Conservation (phyloP, 306 rosid species). For the Cucurbita argyrosperma region DNA sequence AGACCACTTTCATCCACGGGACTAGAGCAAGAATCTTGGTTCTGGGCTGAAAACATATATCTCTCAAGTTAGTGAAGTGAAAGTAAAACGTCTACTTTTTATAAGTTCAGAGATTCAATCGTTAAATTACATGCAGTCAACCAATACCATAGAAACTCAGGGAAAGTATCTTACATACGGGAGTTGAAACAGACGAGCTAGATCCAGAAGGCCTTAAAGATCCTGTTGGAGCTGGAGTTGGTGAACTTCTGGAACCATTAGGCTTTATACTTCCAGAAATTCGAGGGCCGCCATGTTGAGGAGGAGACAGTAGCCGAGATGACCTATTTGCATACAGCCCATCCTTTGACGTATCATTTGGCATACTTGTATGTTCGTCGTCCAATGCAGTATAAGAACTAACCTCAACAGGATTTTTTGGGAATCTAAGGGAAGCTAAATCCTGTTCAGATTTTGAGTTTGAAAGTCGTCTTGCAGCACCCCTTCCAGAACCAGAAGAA, state of each 20-base stretch:
- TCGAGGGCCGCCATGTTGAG: constrained; percentile 37
- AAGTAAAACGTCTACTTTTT: neutral
- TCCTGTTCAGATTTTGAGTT: constrained; percentile 96
- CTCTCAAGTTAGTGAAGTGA: constrained; percentile 20
- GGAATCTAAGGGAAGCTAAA: constrained; percentile 70
- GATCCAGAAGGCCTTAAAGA: constrained; percentile 48
- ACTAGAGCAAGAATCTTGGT: constrained; percentile 35
- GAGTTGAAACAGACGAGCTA: constrained; percentile 46
- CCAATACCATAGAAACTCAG: constrained; percentile 10
- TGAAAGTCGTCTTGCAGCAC: constrained; percentile 37
- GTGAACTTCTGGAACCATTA: constrained; percentile 38
- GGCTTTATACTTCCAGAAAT: constrained; percentile 40
- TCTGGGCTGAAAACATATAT: constrained; percentile 46
- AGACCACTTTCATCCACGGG: constrained; percentile 29
- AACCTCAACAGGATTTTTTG: constrained; percentile 43
- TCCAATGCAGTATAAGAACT: constrained; percentile 48
- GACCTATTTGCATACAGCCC: constrained; percentile 42
- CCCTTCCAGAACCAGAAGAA: constrained; percentile 54
- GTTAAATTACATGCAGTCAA: constrained; percentile 6
- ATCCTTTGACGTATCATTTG: constrained; percentile 51
- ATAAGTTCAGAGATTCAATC: neutral
- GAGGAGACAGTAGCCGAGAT: constrained; percentile 60
- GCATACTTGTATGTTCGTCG: constrained; percentile 54
- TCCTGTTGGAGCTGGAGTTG: constrained; percentile 29
- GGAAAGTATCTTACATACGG: constrained; percentile 69